phyloP scores from a whole-genome alignment of 352 stramenopile genomes.

The Globisporangium recalcitrans region DNA sequence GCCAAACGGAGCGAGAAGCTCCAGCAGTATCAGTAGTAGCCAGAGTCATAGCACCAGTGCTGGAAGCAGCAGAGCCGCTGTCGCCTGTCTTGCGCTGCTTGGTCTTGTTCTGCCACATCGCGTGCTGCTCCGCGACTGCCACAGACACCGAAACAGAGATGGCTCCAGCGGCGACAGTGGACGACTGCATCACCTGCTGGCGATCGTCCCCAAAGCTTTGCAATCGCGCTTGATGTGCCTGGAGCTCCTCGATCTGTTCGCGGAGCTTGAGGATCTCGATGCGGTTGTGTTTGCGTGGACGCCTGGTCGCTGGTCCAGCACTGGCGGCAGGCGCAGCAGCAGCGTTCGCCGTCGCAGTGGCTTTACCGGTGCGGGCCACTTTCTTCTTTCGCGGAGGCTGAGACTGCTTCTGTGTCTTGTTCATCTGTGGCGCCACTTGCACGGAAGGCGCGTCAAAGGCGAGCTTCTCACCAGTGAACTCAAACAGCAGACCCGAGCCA shows the following conservation, averaged over 20 bases:
- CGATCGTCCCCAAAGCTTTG: neutral
- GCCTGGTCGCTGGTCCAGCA: neutral
- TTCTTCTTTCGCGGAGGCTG: neutral
- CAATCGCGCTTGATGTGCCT: neutral
- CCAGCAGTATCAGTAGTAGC: neutral
- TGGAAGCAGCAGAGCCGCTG: too few relatives aligned
- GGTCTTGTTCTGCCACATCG: neutral
- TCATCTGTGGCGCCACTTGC: neutral
- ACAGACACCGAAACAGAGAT: neutral
- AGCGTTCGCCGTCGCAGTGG: neutral
- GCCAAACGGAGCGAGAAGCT: conserved; percentile 25
- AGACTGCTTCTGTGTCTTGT: neutral
- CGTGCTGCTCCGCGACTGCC: conserved; percentile 3
- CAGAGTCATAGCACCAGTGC: neutral
- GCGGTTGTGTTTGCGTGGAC: conserved; percentile 12
- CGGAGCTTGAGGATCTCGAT: conserved; percentile 17
- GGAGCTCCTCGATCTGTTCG: conserved; percentile 10
- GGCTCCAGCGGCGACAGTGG: neutral
- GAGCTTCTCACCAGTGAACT: conserved; percentile 2
- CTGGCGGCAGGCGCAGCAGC: neutral
- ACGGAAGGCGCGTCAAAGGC: neutral
- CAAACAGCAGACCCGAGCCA: neutral
- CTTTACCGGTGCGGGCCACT: neutral
- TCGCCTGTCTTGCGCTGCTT: neutral
- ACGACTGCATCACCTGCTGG: neutral